Base-by-base conservation (phyloP, 371 early-diverging fungal species). In the Rhizopus delemar region DNA sequence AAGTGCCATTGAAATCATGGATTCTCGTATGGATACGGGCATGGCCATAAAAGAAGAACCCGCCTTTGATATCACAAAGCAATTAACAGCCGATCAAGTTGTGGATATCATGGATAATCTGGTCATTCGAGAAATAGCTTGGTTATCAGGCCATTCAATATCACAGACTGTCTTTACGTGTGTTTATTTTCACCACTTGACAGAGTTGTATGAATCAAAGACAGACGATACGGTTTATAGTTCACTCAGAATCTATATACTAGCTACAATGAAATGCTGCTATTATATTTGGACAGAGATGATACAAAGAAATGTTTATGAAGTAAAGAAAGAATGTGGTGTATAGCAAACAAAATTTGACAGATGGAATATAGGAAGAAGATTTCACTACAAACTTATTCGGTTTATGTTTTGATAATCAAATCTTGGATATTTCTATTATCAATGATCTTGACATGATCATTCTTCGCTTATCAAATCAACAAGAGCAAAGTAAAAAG, bases 1-100 rank as follows among this genome's bases (percentile, higher is more conserved):
- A 90, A 83, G 87, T 29, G 90, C 90, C 4, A 87, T 90, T 52
- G 90, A 90, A 80, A 87, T 92, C 36, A 90, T 92, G 90, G 89
- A 92, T 70, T 90, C 92, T 2, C 86, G 86, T 51, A 90, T 90
- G 90, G 92, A 92, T 60, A 84, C 87, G 1, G 90, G 92, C 29
- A 87, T 89, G 84, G 60, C 72, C 1, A 69, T 83, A 9, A 67
- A 72, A 13, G 78, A 77, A 8, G 59, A 69, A 8, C 61, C 56
- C 8, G 43, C 52, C 13, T 86, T 83, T 60, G 72, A 86, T n/a
- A 70, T 84, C 22, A 57, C 69, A 8, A 69, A 67, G 3, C 38
- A 46, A 3, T 49, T 82, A 3, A 62, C 68, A 15, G 68, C 81
- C 0, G 65, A 60, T 32, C 78, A 90, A 57, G 66, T 84, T 7